Evolutionary conservation across 1,284 basidiomycete genomes (phyloP).

Genomic region (Tilletia horrida): DNA sequence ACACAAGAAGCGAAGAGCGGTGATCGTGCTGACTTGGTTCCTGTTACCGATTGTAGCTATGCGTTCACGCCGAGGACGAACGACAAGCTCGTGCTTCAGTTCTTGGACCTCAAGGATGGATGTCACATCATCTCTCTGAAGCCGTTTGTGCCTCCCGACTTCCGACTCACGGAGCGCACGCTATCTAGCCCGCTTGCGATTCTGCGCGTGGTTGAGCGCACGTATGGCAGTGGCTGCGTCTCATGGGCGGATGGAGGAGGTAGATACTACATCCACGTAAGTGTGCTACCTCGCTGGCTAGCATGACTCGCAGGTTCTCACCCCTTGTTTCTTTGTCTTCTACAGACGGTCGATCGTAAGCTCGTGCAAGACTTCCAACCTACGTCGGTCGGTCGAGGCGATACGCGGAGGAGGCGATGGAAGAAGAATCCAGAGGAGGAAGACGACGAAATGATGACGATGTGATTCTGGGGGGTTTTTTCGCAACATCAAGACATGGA

Average conservation of each 20-base stretch:
- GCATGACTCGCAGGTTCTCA: not conserved
- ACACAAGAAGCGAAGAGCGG: too few species aligned
- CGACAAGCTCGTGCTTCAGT: slow-evolving; percentile 59
- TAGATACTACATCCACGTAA: slow-evolving; percentile 48
- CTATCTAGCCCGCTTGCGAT: slow-evolving; percentile 47
- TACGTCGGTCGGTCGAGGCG: not conserved
- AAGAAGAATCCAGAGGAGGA: slow-evolving; percentile 12
- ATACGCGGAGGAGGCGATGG: slow-evolving; percentile 11
- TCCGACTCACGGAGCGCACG: slow-evolving; percentile 58
- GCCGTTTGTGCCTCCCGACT: slow-evolving; percentile 60
- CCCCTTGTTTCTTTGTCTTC: not conserved
- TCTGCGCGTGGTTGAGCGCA: slow-evolving; percentile 42
- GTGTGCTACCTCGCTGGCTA: not conserved
- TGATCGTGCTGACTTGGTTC: not conserved
- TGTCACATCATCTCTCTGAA: slow-evolving; percentile 61
- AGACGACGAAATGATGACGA: slow-evolving; percentile 15
- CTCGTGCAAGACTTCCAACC: slow-evolving; percentile 10
- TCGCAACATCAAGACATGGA: too few species aligned
- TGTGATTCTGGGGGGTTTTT: not conserved
- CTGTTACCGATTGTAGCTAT: slow-evolving; percentile 27
- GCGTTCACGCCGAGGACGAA: slow-evolving; percentile 59
- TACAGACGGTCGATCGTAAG: slow-evolving; percentile 8
- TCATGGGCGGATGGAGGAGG: slow-evolving; percentile 52
- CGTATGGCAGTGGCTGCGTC: slow-evolving; percentile 42
- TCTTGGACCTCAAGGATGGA: slow-evolving; percentile 61